Base-by-base conservation (phyloP, 306 rosid genomes). In the Geum urbanum region DNA sequence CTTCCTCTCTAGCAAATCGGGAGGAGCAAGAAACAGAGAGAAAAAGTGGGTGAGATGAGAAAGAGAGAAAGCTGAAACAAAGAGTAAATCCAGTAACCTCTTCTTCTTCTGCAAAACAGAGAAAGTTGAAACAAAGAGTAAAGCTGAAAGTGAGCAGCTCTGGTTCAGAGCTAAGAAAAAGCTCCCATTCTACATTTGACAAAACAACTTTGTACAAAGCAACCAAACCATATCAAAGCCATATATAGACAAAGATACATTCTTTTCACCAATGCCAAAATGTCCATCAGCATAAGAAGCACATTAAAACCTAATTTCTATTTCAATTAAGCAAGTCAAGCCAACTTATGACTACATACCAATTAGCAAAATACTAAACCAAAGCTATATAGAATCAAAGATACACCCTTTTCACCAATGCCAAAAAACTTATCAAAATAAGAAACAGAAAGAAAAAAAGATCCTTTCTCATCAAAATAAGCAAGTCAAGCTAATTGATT, bases 401-500 rank as follows among this genome's bases (percentile, higher is more conserved):
- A 13, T 7, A 54, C 35, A 54, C 9, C 9, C 35, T 27, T 58
- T 58, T 2, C 43, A 32, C 2, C 35, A 54, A 69, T 22, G 54
- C 65, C n/a, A n/a, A 18, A 54, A 0, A 16, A 37, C n/a, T 20
- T 50, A 3, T 16, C 16, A 8, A 18, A 49, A 8, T 16, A 7
- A 45, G 9, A 64, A 22, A 56, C 59, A 9, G 32, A n/a, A n/a
- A n/a, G n/a, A n/a, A n/a, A 12, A 37, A 54, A 54, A 37, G 19
- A 50, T 64, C 77, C 39, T 40, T 75, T 20, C 66, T 41, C 4
- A 35, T 72, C 53, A 24, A 50, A 61, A 49, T 11, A 45, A 76
- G n/a, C 46, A 46, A n/a, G 14, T 60, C 63, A 46, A 69, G 16
- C 24, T 15, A n/a, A n/a, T n/a, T n/a, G 62, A 47, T 59, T 39